Evolutionary conservation across 768 basidiomycete genomes (phyloP).

Genomic region (Mycena rebaudengoi): DNA sequence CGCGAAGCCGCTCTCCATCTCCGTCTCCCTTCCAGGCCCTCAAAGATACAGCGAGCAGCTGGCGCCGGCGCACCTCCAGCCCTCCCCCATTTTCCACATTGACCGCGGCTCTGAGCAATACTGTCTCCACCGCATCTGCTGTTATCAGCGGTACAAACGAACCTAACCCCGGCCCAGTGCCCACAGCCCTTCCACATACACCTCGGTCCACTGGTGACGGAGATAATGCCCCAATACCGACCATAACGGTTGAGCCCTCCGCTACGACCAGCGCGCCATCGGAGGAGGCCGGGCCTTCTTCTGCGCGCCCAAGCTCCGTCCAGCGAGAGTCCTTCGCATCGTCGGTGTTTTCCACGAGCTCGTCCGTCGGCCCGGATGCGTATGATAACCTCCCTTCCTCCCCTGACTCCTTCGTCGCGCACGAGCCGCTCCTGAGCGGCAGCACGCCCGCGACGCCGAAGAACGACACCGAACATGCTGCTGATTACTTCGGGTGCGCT

Average conservation of each 20-base stretch:
- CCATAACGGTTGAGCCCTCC: conserved; percentile 30
- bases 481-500: conserved; percentile 23
- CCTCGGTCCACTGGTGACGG: neutral
- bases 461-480: conserved; percentile 20
- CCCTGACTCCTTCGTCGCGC: conserved; percentile 49
- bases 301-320: conserved; percentile 19
- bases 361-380: conserved; percentile 25
- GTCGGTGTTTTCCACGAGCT: conserved; percentile 27
- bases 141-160: conserved; percentile 39
- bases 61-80: conserved; percentile 43
- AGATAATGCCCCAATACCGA: conserved; percentile 34
- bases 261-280: conserved; percentile 1
- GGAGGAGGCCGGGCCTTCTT: neutral
- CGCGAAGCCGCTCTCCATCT: conserved; percentile 46
- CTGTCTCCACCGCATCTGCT: conserved; percentile 56
- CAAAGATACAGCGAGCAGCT: conserved; percentile 38
- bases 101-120: conserved; percentile 52
- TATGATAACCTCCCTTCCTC: conserved; percentile 57
- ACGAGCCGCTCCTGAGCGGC: conserved; percentile 46
- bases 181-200: neutral
- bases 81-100: conserved; percentile 55
- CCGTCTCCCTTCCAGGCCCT: conserved; percentile 34
- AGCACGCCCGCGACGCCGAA: conserved; percentile 26
- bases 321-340: conserved; percentile 25
- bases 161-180: conserved; percentile 7